Conservation (phyloP, 2,329 filamentous ascomycete genomes). For the Hypoxylon sp. region DNA sequence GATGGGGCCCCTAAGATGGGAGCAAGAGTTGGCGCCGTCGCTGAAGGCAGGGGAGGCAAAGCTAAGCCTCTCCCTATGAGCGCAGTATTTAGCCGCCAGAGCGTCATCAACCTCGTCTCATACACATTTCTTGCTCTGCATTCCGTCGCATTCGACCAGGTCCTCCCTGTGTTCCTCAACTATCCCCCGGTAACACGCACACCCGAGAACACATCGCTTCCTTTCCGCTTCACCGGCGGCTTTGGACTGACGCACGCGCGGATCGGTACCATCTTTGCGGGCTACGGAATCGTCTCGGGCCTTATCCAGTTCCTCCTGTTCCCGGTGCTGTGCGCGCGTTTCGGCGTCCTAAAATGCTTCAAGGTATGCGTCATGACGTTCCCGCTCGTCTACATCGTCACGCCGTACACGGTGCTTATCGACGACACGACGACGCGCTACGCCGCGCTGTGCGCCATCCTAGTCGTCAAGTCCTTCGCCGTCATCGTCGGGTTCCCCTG, state of each 20-base stretch:
- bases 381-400: conserved; percentile 80
- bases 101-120: conserved; percentile 74
- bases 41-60: conserved; percentile 35
- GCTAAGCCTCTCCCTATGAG: conserved; percentile 37
- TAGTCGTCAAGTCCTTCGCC: conserved; percentile 76
- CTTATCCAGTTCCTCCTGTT: conserved; percentile 88
- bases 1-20: conserved; percentile 38
- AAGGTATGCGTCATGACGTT: conserved; percentile 70
- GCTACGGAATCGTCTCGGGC: conserved; percentile 82
- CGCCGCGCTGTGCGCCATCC: conserved; percentile 68
- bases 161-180: conserved; percentile 88
- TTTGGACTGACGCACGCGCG: conserved; percentile 76
- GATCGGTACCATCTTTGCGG: conserved; percentile 86
- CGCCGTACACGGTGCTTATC: conserved; percentile 79
- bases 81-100: conserved; percentile 74
- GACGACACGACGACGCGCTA: conserved; percentile 59
- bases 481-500: conserved; percentile 90
- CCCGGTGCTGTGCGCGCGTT: conserved; percentile 74
- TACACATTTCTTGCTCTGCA: conserved; percentile 87
- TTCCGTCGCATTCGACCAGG: conserved; percentile 83
- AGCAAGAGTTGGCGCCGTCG: not conserved
- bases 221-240: conserved; percentile 83
- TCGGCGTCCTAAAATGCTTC: conserved; percentile 78
- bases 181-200: conserved; percentile 68
- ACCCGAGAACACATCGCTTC: conserved; percentile 66